Evolutionary conservation across 306 rosid genomes (phyloP).

Genomic region (Spatholobus suberectus): DNA sequence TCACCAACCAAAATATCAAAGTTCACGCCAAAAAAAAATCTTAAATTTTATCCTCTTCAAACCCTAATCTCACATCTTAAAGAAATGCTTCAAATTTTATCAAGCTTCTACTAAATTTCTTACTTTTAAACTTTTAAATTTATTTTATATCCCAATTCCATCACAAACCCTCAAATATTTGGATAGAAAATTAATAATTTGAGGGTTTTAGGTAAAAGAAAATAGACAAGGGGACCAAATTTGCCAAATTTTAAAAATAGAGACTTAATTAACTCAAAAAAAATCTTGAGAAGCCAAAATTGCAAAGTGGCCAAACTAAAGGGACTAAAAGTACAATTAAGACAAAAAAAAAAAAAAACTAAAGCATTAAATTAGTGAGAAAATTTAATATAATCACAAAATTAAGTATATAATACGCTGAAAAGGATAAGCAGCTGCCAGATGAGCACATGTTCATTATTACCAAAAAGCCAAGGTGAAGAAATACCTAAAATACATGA

Average conservation of each 20-base stretch:
- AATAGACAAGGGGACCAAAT: background rate
- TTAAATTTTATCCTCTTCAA: background rate
- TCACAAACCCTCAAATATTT: background rate
- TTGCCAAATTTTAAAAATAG: background rate
- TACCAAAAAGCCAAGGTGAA: background rate
- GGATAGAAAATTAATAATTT: background rate
- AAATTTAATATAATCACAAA: slow-evolving; percentile 1
- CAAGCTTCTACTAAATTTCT: background rate
- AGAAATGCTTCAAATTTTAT: background rate
- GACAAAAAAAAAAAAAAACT: background rate
- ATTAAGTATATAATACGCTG: slow-evolving; percentile 8
- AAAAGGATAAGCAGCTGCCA: background rate
- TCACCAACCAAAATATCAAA: no score
- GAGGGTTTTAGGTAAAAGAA: background rate
- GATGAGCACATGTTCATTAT: slow-evolving; percentile 13
- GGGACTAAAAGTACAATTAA: no score
- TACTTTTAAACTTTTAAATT: background rate
- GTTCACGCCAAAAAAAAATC: no score
- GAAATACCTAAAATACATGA: slow-evolving; percentile 13
- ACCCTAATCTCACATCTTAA: background rate
- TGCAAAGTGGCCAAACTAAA: no score
- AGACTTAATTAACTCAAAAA: background rate
- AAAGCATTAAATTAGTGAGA: background rate
- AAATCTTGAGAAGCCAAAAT: no score
- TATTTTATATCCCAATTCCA: background rate